Conservation (phyloP, 2,329 filamentous ascomycete species). For the Nigrograna mackinnonii region DNA sequence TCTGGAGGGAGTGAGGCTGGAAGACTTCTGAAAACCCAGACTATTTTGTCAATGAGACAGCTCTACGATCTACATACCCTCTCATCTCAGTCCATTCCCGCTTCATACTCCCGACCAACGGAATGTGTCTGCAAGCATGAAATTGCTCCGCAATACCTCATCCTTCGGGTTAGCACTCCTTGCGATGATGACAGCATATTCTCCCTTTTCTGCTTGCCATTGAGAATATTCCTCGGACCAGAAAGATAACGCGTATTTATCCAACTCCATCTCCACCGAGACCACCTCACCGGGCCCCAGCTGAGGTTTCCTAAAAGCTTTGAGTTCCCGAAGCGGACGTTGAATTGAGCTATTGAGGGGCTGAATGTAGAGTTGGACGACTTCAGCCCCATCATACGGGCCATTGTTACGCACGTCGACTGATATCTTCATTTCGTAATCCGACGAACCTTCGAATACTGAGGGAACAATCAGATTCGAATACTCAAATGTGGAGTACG, state of each 20-base stretch:
- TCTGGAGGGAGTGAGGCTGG: no score
- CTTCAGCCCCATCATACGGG: neutral
- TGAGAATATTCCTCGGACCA: slow-evolving; percentile 1
- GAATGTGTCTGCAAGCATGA: neutral
- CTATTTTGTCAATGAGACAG: no score
- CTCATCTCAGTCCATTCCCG: no score
- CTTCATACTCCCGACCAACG: neutral
- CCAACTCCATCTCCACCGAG: neutral
- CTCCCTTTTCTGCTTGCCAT: slow-evolving; percentile 1
- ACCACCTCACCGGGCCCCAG: neutral
- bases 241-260: slow-evolving; percentile 1
- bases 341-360: neutral
- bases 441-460: neutral
- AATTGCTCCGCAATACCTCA: neutral
- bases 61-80: no score
- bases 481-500: neutral
- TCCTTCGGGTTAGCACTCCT: slow-evolving; percentile 1
- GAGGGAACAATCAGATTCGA: neutral
- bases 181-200: neutral
- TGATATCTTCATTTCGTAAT: neutral
- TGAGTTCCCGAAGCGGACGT: neutral
- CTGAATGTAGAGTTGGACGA: neutral
- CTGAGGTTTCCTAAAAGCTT: neutral
- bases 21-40: no score
- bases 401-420: neutral